phyloP scores from a whole-genome alignment of 1,139 yeast species.

The Pichia norvegensis region DNA sequence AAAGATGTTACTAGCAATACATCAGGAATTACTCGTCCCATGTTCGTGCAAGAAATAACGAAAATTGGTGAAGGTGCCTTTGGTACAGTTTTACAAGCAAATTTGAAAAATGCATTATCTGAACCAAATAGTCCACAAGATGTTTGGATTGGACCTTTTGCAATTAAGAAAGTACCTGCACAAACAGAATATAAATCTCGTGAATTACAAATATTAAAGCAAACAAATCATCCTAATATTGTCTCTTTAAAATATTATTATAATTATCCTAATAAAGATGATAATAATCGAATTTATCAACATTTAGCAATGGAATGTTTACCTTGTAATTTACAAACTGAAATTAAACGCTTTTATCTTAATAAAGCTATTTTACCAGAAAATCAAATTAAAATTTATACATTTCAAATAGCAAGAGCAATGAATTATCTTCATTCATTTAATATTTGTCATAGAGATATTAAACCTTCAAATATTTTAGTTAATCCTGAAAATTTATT shows the following conservation, averaged over 20 bases:
- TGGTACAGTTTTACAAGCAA: slow-evolving; percentile 76
- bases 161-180: slow-evolving; percentile 75
- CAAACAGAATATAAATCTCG: slow-evolving; percentile 78
- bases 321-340: slow-evolving; percentile 70
- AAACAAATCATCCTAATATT: slow-evolving; percentile 72
- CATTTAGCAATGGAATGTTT: slow-evolving; percentile 80
- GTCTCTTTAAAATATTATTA: slow-evolving; percentile 59
- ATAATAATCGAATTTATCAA: slow-evolving; percentile 60
- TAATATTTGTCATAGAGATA: slow-evolving; percentile 75
- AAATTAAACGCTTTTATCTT: slow-evolving; percentile 61
- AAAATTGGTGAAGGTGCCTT: slow-evolving; percentile 81
- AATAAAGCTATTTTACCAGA: slow-evolving; percentile 59
- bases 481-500: slow-evolving; percentile 62
- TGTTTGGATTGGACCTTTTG: slow-evolving; percentile 68
- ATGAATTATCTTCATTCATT: slow-evolving; percentile 75
- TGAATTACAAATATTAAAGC: slow-evolving; percentile 66
- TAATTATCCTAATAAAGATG: slow-evolving; percentile 52
- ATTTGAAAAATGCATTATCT: slow-evolving; percentile 32
- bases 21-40: slow-evolving; percentile 44
- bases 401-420: slow-evolving; percentile 75
- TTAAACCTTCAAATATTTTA: slow-evolving; percentile 70
- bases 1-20: slow-evolving; percentile 59
- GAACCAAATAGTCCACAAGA: slow-evolving; percentile 17
- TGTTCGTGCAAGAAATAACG: slow-evolving; percentile 64
- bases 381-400: slow-evolving; percentile 67